These are phyloP conservation scores for Nemophila menziesii DNA, from an alignment of 257 asterid genomes.

Conservation along the genomic window DNA sequence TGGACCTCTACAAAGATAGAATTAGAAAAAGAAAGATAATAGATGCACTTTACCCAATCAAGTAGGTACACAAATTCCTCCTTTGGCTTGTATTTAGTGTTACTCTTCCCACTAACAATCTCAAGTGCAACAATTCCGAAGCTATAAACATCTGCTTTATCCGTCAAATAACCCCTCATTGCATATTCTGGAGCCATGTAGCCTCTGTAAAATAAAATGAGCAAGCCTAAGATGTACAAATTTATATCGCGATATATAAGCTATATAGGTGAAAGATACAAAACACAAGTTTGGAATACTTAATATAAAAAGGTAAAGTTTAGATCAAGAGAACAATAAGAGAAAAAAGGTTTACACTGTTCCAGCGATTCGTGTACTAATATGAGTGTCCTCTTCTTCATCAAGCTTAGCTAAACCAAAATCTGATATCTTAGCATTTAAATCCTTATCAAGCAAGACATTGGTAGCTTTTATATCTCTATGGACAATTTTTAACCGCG, in stretches of 20 bases:
- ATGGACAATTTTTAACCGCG: constrained; percentile 34
- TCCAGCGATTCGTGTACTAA: constrained; percentile 42
- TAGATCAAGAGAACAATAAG: background rate
- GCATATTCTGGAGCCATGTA: constrained; percentile 45
- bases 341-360: constrained; percentile 21
- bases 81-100: constrained; percentile 38
- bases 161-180: constrained; percentile 42
- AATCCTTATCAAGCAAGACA: constrained; percentile 34
- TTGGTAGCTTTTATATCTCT: constrained; percentile 34
- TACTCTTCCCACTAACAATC: constrained; percentile 41
- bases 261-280: too few relatives aligned
- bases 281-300: background rate
- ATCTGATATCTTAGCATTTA: constrained; percentile 35
- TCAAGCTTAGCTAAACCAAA: constrained; percentile 40
- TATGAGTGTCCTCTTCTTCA: constrained; percentile 40
- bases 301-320: background rate
- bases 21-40: background rate
- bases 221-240: background rate
- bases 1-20: background rate
- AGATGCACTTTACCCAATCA: constrained; percentile 27
- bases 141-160: constrained; percentile 40
- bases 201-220: constrained; percentile 18
- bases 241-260: background rate
- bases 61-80: constrained; percentile 45
- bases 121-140: constrained; percentile 33